These are phyloP conservation scores for Hericium rajendrae DNA, from an alignment of 768 basidiomycete species.

Conservation along the genomic window DNA sequence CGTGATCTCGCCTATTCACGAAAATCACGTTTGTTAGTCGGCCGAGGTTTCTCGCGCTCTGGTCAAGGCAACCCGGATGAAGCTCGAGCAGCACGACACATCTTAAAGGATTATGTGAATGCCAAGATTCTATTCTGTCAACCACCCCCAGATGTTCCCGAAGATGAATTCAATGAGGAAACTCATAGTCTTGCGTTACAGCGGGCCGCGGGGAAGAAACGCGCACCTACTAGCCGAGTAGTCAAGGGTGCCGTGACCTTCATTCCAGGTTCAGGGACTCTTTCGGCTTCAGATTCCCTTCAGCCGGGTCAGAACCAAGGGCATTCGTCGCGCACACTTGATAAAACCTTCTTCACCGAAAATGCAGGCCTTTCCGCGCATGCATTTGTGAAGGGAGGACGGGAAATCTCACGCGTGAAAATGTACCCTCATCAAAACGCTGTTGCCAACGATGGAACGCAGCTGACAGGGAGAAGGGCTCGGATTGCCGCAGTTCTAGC, in stretches of 20 bases:
- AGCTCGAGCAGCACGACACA: constrained; percentile 82
- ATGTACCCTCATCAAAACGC: constrained; percentile 79
- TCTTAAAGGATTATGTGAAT: constrained; percentile 96
- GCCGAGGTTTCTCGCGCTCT: constrained; percentile 82
- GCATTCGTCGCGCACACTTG: constrained; percentile 56
- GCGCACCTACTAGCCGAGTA: constrained; percentile 81
- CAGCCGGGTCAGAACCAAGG: constrained; percentile 20
- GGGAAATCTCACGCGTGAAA: constrained; percentile 52
- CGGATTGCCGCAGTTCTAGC: constrained; percentile 34
- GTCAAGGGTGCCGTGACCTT: constrained; percentile 79
- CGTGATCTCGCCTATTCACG: background rate
- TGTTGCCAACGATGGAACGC: constrained; percentile 72
- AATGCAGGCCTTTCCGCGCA: constrained; percentile 40
- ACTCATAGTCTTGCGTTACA: constrained; percentile 53
- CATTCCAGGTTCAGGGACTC: constrained; percentile 27
- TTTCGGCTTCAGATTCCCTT: constrained; percentile 3
- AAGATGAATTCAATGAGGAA: constrained; percentile 64
- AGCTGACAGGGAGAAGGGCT: constrained; percentile 34
- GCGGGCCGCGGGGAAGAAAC: constrained; percentile 69
- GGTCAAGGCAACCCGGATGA: constrained; percentile 98
- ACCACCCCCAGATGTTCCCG: constrained; percentile 64
- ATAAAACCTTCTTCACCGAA: constrained; percentile 73
- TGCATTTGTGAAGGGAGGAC: constrained; percentile 56
- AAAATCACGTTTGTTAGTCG: constrained; percentile 49
- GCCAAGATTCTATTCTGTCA: constrained; percentile 88